Evolutionary conservation across 352 stramenopile genomes (phyloP).

Genomic region (Phytophthora sojae): DNA sequence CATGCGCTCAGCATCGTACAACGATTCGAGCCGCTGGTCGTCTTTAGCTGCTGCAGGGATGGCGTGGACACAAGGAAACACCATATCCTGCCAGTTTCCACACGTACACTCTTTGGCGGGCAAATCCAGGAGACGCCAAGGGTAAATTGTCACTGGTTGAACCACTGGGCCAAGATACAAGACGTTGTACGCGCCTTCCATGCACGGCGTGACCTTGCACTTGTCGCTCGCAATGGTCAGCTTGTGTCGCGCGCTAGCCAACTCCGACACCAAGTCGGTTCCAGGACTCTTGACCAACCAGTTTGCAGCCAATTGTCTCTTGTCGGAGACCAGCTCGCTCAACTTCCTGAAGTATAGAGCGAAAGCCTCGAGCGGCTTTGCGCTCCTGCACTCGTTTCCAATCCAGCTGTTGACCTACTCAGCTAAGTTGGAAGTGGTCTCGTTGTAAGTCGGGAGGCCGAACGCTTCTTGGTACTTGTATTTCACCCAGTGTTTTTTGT

Average conservation of each 20-base stretch:
- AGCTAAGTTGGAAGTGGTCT: constrained; percentile 32
- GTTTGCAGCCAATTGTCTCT: not conserved
- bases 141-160: too few relatives aligned
- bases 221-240: not conserved
- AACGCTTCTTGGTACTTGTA: constrained; percentile 28
- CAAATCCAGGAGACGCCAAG: too few relatives aligned
- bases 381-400: constrained; percentile 18
- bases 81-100: too few relatives aligned
- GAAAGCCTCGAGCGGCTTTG: constrained; percentile 28
- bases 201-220: not conserved
- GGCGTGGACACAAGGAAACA: too few relatives aligned
- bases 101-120: too few relatives aligned
- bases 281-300: constrained; percentile 3
- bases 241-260: not conserved
- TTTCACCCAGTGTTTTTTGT: constrained; percentile 30
- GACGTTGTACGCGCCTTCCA: constrained; percentile 13
- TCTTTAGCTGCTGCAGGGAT: too few relatives aligned
- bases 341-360: constrained; percentile 17
- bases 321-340: constrained; percentile 4
- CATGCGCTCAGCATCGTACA: too few relatives aligned
- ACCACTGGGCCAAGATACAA: not conserved
- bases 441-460: constrained; percentile 20
- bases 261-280: not conserved
- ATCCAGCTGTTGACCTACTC: constrained; percentile 38
- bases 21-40: too few relatives aligned